Conservation (phyloP, 2,329 filamentous ascomycete genomes). For the Ceratocystis ficicola region DNA sequence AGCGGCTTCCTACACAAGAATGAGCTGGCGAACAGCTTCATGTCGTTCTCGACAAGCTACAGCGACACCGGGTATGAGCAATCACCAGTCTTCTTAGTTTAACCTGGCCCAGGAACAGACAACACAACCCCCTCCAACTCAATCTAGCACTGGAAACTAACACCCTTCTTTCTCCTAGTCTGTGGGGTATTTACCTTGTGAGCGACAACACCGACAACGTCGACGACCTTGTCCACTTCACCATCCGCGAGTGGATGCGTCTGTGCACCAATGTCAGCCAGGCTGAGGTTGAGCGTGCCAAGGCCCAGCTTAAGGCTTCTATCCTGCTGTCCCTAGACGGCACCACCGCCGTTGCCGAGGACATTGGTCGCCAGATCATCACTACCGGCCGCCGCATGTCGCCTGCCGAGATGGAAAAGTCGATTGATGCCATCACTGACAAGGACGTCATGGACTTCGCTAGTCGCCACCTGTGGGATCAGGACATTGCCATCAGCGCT, state of each 20-base stretch:
- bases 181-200: slow-evolving; percentile 99
- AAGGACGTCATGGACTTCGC: slow-evolving; percentile 97
- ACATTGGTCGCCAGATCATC: slow-evolving; percentile 96
- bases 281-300: slow-evolving; percentile 93
- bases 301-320: slow-evolving; percentile 97
- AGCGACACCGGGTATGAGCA: slow-evolving; percentile 88
- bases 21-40: slow-evolving; percentile 97
- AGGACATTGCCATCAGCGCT: slow-evolving; percentile 86
- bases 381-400: slow-evolving; percentile 87
- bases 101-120: neutral
- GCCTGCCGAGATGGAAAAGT: slow-evolving; percentile 87
- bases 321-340: slow-evolving; percentile 95
- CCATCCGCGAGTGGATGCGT: slow-evolving; percentile 95
- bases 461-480: slow-evolving; percentile 90
- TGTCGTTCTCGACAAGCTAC: slow-evolving; percentile 99
- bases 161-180: slow-evolving; percentile 40
- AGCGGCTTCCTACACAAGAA: slow-evolving; percentile 89
- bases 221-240: slow-evolving; percentile 96
- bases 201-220: slow-evolving; percentile 76
- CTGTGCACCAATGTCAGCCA: slow-evolving; percentile 78
- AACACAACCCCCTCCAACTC: neutral
- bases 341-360: slow-evolving; percentile 92
- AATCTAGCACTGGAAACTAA: neutral
- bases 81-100: neutral
- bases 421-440: slow-evolving; percentile 77